phyloP scores from a whole-genome alignment of 345 rosid genomes.

The Melaleuca quinquenervia region DNA sequence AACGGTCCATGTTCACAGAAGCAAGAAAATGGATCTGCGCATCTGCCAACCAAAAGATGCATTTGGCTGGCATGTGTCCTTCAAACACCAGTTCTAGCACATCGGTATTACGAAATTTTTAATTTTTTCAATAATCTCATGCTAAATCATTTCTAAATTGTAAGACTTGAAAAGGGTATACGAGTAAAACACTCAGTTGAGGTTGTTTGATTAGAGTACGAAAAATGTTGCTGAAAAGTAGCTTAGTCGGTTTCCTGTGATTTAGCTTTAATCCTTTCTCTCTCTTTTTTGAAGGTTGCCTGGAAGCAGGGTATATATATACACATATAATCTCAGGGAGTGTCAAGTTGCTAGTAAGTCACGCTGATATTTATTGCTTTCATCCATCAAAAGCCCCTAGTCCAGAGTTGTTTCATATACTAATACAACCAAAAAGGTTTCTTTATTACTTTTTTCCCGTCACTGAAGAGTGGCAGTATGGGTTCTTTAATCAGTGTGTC shows the following conservation, averaged over 20 bases:
- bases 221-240: background rate
- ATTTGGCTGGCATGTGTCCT: background rate
- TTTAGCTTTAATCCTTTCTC: background rate
- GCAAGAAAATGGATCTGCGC: background rate
- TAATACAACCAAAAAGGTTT: background rate
- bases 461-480: background rate
- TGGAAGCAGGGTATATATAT: background rate
- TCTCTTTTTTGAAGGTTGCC: background rate
- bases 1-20: background rate
- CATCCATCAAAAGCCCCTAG: background rate
- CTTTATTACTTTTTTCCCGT: background rate
- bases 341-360: background rate
- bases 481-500: background rate
- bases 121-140: background rate
- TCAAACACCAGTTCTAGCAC: conserved; percentile 1
- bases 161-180: too few relatives aligned
- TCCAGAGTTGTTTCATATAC: background rate
- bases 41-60: background rate
- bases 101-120: conserved; percentile 10
- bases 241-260: background rate
- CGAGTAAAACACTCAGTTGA: background rate
- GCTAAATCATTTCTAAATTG: background rate
- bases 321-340: background rate
- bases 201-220: background rate
- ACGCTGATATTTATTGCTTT: background rate